Conservation (phyloP, 371 early-diverging fungal species). For the Batrachochytrium dendrobatidis region DNA sequence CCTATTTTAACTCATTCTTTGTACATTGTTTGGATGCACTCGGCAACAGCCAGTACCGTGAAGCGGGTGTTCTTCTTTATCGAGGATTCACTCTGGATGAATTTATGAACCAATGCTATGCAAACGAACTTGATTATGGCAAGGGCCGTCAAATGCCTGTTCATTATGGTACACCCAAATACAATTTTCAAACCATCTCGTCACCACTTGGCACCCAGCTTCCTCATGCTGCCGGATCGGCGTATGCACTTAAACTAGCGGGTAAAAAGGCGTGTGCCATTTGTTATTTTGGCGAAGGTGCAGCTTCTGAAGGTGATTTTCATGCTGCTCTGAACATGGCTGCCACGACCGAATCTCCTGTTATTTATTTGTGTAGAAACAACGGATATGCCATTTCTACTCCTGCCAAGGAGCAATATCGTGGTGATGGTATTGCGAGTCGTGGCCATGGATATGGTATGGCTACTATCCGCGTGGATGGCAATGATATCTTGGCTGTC, state of each 20-base stretch:
- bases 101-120: constrained; percentile 94
- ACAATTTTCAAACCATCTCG: constrained; percentile 93
- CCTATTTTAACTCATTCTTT: neutral
- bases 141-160: constrained; percentile 98
- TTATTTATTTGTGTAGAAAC: constrained; percentile 95
- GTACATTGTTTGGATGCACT: neutral
- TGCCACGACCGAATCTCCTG: constrained; percentile 82
- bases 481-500: constrained; percentile 95
- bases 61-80: constrained; percentile 86
- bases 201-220: constrained; percentile 95
- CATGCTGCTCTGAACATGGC: constrained; percentile 97
- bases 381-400: constrained; percentile 98
- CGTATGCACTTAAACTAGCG: constrained; percentile 85
- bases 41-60: constrained; percentile 73
- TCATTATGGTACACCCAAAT: constrained; percentile 82
- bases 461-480: constrained; percentile 93
- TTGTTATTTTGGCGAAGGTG: constrained; percentile 97
- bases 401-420: constrained; percentile 88
- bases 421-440: constrained; percentile 91
- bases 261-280: constrained; percentile 70
- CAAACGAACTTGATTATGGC: constrained; percentile 79
- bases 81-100: constrained; percentile 89
- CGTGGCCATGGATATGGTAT: constrained; percentile 97
- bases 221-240: constrained; percentile 97
- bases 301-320: constrained; percentile 96